These are phyloP conservation scores for Annulohypoxylon moriforme DNA, from an alignment of 495 filamentous ascomycete genomes.

Conservation along the genomic window DNA sequence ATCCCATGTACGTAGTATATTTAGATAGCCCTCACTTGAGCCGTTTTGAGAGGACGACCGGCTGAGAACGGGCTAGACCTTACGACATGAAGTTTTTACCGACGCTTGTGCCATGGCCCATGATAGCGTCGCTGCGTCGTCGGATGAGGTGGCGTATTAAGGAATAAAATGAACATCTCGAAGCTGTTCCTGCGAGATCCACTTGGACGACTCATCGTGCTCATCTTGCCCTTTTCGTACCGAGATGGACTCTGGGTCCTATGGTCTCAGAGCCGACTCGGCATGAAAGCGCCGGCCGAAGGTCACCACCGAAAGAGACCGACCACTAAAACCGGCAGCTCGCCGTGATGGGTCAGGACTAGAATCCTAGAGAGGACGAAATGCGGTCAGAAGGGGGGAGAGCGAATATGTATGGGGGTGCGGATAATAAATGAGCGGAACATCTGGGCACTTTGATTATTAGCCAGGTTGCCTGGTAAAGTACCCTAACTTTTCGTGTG, in stretches of 20 bases:
- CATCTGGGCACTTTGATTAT: constrained; percentile 23
- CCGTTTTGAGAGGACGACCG: neutral
- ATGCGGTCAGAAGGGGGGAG: constrained; percentile 37
- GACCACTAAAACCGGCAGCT: constrained; percentile 46
- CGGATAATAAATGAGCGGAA: constrained; percentile 28
- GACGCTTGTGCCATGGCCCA: constrained; percentile 22
- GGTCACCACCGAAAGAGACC: constrained; percentile 40
- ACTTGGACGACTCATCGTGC: constrained; percentile 22
- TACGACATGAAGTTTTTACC: constrained; percentile 9
- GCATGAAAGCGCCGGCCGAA: constrained; percentile 35
- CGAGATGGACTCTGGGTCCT: constrained; percentile 21
- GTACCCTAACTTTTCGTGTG: constrained; percentile 1
- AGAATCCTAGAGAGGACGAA: constrained; percentile 26
- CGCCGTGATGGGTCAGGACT: constrained; percentile 32
- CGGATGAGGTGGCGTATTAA: constrained; percentile 34
- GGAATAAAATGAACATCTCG: constrained; percentile 18
- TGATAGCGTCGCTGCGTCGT: constrained; percentile 25
- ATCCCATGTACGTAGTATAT: neutral
- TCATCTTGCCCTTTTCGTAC: constrained; percentile 27
- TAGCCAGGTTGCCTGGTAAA: constrained; percentile 37
- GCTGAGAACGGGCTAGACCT: constrained; percentile 31
- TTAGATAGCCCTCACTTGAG: constrained; percentile 13
- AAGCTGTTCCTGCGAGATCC: constrained; percentile 25
- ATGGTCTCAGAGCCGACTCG: constrained; percentile 40
- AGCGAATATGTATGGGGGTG: neutral